Percentiles rank a stretch among this genome's conserved stretches.
Evolutionary conservation across 768 basidiomycete species (phyloP).

Genomic region (Suillus lakei): DNA sequence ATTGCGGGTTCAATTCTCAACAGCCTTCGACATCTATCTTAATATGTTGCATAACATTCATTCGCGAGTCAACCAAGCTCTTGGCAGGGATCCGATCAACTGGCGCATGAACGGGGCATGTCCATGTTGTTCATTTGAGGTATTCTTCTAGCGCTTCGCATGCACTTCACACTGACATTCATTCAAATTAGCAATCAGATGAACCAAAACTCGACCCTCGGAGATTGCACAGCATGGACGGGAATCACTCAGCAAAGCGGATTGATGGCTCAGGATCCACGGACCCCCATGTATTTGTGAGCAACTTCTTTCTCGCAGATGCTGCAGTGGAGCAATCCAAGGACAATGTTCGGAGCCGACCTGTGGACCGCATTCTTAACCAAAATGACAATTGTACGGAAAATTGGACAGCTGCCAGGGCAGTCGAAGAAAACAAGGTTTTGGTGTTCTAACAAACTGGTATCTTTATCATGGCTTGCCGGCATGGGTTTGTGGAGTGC

Average conservation of each 20-base stretch:
- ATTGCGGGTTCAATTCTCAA: too few relatives aligned
- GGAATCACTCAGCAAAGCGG: constrained; percentile 39
- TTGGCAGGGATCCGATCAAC: too few relatives aligned
- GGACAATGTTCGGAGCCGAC: constrained; percentile 13
- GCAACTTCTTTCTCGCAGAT: constrained; percentile 30
- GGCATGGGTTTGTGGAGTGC: constrained; percentile 37
- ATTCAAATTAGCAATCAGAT: constrained; percentile 18
- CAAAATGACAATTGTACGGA: constrained; percentile 24
- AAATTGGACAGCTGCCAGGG: constrained; percentile 38
- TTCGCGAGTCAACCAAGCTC: too few relatives aligned
- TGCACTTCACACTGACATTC: too few relatives aligned
- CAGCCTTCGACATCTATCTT: too few relatives aligned
- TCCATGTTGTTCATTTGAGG: too few relatives aligned
- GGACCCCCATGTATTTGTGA: constrained; percentile 23
- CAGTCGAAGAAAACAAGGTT: constrained; percentile 34
- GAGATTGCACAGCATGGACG: constrained; percentile 35
- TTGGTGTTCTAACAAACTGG: constrained; percentile 44
- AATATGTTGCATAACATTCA: too few relatives aligned
- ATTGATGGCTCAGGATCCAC: constrained; percentile 25
- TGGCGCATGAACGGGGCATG: too few relatives aligned
- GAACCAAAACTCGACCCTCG: constrained; percentile 32
- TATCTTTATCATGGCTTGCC: constrained; percentile 40
- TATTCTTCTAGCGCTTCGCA: too few relatives aligned
- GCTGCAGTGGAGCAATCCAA: constrained; percentile 33
- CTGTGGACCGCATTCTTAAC: too few relatives aligned